Evolutionary conservation across 2,329 filamentous ascomycete genomes (phyloP).

Genomic region (Colletotrichum sp.): DNA sequence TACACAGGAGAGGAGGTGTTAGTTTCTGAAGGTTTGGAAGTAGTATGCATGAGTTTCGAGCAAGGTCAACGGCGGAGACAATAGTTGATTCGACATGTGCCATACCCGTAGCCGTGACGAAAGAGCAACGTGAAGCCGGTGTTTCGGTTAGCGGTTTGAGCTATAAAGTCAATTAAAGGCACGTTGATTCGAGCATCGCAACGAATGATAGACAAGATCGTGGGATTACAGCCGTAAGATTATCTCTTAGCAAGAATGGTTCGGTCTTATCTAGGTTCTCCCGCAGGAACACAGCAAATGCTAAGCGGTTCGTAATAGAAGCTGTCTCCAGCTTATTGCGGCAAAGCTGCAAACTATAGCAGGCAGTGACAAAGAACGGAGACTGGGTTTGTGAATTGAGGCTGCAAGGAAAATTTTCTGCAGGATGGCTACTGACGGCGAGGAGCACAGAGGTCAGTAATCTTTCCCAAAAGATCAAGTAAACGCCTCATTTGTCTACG

Average conservation of each 20-base stretch:
- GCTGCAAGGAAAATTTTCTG: no score
- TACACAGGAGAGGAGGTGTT: background rate
- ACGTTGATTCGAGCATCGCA: background rate
- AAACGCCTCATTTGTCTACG: no score
- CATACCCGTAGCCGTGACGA: background rate
- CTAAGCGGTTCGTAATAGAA: no score
- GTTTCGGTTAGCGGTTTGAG: background rate
- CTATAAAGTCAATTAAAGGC: rapidly evolving
- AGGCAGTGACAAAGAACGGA: rapidly evolving
- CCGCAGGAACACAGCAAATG: no score
- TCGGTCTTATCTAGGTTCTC: no score
- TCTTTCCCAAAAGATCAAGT: no score
- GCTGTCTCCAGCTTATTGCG: background rate
- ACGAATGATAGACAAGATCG: no score
- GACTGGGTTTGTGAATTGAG: no score
- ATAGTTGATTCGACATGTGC: background rate
- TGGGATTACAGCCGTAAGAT: no score
- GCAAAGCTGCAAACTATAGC: background rate
- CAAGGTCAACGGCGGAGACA: background rate
- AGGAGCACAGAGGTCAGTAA: no score
- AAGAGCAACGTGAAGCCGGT: background rate
- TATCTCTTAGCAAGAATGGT: no score
- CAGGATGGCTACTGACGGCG: no score
- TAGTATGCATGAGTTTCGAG: background rate
- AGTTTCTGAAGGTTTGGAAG: background rate